phyloP scores from a whole-genome alignment of 345 rosid genomes.

The Pseudoturritis turrita region DNA sequence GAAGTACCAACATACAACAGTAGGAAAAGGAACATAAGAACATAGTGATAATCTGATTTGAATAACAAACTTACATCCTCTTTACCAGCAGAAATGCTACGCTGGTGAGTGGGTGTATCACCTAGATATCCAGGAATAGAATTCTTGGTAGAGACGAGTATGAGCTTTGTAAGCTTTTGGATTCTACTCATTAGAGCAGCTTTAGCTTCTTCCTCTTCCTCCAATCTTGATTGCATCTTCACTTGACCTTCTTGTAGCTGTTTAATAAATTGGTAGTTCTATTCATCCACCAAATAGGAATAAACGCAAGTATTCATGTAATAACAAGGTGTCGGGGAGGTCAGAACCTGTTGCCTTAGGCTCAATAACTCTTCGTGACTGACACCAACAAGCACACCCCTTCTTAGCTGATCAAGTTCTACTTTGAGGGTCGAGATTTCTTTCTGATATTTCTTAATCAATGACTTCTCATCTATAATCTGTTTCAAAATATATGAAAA shows the following conservation, averaged over 20 bases:
- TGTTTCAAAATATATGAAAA: not conserved
- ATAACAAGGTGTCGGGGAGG: not conserved
- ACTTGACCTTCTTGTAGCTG: conserved; percentile 99
- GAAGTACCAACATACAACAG: not conserved
- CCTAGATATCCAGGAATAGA: conserved; percentile 61
- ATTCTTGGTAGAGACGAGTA: conserved; percentile 94
- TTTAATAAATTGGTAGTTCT: conserved; percentile 8
- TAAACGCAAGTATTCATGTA: not conserved
- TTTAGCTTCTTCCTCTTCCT: conserved; percentile 99
- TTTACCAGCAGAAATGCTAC: conserved; percentile 60
- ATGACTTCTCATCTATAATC: conserved; percentile 97
- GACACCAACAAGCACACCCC: conserved; percentile 83
- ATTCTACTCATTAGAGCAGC: conserved; percentile 99
- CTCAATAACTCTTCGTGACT: conserved; percentile 89
- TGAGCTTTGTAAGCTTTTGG: conserved; percentile 95
- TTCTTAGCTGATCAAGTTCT: conserved; percentile 87
- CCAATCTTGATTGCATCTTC: conserved; percentile 98
- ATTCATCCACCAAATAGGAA: not conserved
- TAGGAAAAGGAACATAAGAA: not conserved
- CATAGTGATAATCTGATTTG: not conserved
- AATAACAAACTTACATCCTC: conserved; percentile 59
- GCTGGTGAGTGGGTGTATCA: conserved; percentile 65
- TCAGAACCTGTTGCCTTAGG: conserved; percentile 79
- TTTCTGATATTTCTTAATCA: conserved; percentile 94
- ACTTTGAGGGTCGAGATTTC: conserved; percentile 85